A percentile compares a stretch with the other conserved stretches of the same genome.
phyloP scores from a whole-genome alignment of 1,284 basidiomycete species.

The Ustilago xerochloae region DNA sequence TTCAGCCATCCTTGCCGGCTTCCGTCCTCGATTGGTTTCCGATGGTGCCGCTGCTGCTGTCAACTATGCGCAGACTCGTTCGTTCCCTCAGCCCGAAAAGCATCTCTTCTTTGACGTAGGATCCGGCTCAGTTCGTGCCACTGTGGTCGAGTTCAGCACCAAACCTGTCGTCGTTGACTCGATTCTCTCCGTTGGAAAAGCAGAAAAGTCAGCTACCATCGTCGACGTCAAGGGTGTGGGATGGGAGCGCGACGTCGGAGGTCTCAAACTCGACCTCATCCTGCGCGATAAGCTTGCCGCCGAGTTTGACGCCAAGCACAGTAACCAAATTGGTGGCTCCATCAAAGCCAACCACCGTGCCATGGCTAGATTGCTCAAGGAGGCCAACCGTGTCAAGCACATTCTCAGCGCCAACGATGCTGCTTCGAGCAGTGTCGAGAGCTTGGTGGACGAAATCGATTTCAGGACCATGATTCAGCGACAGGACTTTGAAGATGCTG shows the following conservation, averaged over 20 bases:
- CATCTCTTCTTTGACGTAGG: conserved; percentile 96
- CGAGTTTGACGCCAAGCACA: conserved; percentile 78
- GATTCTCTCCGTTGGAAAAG: conserved; percentile 71
- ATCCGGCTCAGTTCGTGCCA: conserved; percentile 85
- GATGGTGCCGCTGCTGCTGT: conserved; percentile 77
- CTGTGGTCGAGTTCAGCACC: conserved; percentile 79
- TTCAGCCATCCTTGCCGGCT: conserved; percentile 87
- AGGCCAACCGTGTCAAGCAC: conserved; percentile 89
- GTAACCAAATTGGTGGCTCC: conserved; percentile 45
- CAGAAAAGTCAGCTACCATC: conserved; percentile 75
- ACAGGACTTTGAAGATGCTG: conserved; percentile 77
- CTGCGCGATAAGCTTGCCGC: conserved; percentile 83
- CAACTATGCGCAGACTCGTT: conserved; percentile 89
- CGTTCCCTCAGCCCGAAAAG: conserved; percentile 78
- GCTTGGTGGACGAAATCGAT: conserved; percentile 88
- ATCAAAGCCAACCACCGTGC: conserved; percentile 77
- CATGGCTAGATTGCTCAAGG: conserved; percentile 92
- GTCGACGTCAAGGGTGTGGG: conserved; percentile 83
- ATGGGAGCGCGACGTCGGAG: conserved; percentile 81
- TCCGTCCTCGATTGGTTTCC: conserved; percentile 85
- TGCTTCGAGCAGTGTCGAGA: conserved; percentile 82
- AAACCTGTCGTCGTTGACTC: conserved; percentile 58
- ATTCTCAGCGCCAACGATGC: conserved; percentile 93
- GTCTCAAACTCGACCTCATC: conserved; percentile 84
- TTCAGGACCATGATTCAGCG: conserved; percentile 83